Evolutionary conservation across 1,139 yeast genomes (phyloP), one percentile per base, ranked within the genome.

Genomic region (Yamadazyma diospyri): DNA sequence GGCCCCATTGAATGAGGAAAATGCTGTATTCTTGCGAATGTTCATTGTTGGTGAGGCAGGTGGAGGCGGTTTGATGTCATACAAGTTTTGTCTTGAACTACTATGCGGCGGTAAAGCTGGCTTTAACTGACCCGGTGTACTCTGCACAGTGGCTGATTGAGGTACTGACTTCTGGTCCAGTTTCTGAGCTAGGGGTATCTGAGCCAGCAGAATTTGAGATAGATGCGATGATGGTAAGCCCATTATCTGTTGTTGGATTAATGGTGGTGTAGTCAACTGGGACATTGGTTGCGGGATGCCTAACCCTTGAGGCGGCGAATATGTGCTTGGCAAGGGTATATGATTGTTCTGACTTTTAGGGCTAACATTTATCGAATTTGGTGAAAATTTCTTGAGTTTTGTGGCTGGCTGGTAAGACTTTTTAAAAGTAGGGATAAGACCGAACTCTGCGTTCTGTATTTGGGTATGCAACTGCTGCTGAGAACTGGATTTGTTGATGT

Each of bases 391-490:
- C 32, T 61, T 61, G 9, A 61, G 40, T 30, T 58, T 57, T 1
- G 65, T 56, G 4, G 66, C 64, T 1, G 68, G 65, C 32, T 53
- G 61, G 31, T 57, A 61, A 1, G 58, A 32, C 32, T 56, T 56
- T 32, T 56, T 61, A 10, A 59, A 45, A 0, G 63, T 47, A 4
- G 69, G 69, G 16, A 63, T 50, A 25, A 63, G 47, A 33, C 51
- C 56, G 33, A 57, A 61, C 33, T 68, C 73, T 3, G 62, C 53
- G 22, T 44, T 52, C 38, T 59, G 68, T 22, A 68, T 60, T 37
- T 67, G 73, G 1, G 64, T 50, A 41, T 68, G 73, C 38, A 69
- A 53, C 32, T 65, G 68, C 23, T 67, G 73, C 32, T 60, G 63
- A 3, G 70, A 59, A 30, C 37, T 55, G 2, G 70, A 62, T 40